A percentile compares a stretch with the other conserved stretches of the same genome.
phyloP scores from a whole-genome alignment of 2,329 filamentous ascomycete species.

The Alternaria hordeiaustralica region DNA sequence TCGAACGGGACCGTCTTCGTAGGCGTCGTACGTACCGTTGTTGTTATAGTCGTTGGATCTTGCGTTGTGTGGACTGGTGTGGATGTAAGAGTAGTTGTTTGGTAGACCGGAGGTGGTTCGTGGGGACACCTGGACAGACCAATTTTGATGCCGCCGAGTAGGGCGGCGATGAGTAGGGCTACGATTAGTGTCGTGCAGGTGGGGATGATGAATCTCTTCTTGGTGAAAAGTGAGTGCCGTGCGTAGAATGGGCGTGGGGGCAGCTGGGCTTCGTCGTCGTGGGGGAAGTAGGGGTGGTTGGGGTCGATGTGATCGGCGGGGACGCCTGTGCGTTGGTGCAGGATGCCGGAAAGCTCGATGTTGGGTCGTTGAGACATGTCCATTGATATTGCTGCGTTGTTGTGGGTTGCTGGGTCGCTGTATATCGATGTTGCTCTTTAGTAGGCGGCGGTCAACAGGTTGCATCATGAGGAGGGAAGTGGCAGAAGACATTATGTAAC shows the following conservation, averaged over 20 bases:
- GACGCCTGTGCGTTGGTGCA: neutral
- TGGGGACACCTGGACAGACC: neutral
- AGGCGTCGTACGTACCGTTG: neutral
- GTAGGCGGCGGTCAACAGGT: neutral
- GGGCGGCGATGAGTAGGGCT: neutral
- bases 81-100: neutral
- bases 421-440: neutral
- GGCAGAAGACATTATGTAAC: neutral
- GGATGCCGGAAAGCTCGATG: neutral
- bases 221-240: neutral
- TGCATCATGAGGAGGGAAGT: neutral
- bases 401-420: neutral
- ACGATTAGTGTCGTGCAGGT: neutral
- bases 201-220: neutral
- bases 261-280: neutral
- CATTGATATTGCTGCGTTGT: neutral
- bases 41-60: neutral
- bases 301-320: conserved; percentile 4
- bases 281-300: conserved; percentile 7
- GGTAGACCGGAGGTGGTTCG: fast-evolving
- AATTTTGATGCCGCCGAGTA: neutral
- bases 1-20: neutral
- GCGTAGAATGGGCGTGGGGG: neutral
- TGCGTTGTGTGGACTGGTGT: neutral
- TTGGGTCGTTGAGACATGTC: neutral